Base-by-base conservation (phyloP, 805 yeast genomes). In the Wickerhamomyces bisporus region DNA sequence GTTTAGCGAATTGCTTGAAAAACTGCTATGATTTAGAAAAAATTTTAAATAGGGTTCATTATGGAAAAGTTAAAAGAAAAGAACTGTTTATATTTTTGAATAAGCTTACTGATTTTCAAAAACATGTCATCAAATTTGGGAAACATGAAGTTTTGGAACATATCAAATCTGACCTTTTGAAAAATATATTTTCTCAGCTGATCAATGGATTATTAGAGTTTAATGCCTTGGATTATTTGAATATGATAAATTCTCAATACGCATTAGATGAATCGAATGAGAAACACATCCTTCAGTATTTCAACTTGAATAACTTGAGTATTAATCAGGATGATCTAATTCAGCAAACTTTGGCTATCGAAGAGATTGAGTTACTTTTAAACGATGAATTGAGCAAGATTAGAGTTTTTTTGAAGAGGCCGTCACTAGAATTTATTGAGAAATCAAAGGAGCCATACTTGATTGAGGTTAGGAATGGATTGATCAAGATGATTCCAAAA, bases 401-500 rank as follows among this genome's bases (percentile, higher is more conserved):
- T 3, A 63, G 75, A 34, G 52, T 42, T 1, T 34, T 68, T 1
- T 57, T 86, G 21, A 71, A 70, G 21, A 64, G 86, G 21, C 84
- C 89, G 0, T 65, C 72, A 28, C 53, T 83, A 37, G 63, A 70
- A 16, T 87, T 66, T 49, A 64, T 68, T 20, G 70, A 79, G 12
- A 77, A 74, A 38, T 69, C 73, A 35, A 80, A 77, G 36, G 84
- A 81, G 16, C 81, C 86, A 3, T 84, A 81, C 52, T 62, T 89
- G 34, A 70, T 93, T 17, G 96, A 89, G 50, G 79, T 91, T 0
- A 64, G 86, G 31, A 79, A 79, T 44, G 60, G 72, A 11, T 65
- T 72, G 2, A 14, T 47, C 4, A 74, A 73, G 30, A 58, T 62
- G 1, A 59, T 89, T 2, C 98, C 98, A 0, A 49, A 64, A 3